Conservation (phyloP, 768 basidiomycete genomes). For the Mycena latifolia region DNA sequence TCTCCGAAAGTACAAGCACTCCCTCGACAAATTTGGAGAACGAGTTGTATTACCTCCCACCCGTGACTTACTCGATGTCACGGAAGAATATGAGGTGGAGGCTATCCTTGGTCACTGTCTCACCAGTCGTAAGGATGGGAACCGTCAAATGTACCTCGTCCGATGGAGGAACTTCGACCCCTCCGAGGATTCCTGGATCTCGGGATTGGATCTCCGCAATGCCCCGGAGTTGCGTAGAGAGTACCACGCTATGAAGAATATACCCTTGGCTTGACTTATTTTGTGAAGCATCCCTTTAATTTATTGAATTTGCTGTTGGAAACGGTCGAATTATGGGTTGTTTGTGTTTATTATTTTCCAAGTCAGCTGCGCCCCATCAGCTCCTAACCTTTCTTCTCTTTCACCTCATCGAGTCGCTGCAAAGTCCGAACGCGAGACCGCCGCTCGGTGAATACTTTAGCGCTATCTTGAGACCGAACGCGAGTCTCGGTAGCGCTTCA, state of each 20-base stretch:
- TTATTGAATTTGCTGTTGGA: too few relatives aligned
- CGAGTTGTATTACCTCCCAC: conserved; percentile 29
- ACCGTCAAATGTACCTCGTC: conserved; percentile 32
- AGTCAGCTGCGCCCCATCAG: too few relatives aligned
- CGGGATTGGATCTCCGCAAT: conserved; percentile 38
- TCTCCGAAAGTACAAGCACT: conserved; percentile 37
- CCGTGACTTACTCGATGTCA: conserved; percentile 27
- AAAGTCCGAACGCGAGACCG: too few relatives aligned
- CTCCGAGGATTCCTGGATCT: conserved; percentile 39
- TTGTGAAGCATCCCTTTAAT: background rate
- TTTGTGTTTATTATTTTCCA: too few relatives aligned
- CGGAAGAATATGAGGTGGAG: conserved; percentile 38
- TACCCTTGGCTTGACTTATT: background rate
- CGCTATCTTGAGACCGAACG: too few relatives aligned
- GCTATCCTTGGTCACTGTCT: conserved; percentile 27
- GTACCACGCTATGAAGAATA: conserved; percentile 21
- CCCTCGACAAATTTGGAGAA: conserved; percentile 31
- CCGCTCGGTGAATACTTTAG: too few relatives aligned
- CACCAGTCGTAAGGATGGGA: conserved; percentile 19
- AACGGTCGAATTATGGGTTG: too few relatives aligned
- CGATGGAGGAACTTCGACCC: conserved; percentile 41
- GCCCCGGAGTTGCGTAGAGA: conserved; percentile 35
- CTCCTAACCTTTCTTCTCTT: too few relatives aligned
- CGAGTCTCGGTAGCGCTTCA: too few relatives aligned
- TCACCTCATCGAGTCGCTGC: too few relatives aligned